Conservation (phyloP, 805 yeast genomes). For the Debaryomyces prosopidis region DNA sequence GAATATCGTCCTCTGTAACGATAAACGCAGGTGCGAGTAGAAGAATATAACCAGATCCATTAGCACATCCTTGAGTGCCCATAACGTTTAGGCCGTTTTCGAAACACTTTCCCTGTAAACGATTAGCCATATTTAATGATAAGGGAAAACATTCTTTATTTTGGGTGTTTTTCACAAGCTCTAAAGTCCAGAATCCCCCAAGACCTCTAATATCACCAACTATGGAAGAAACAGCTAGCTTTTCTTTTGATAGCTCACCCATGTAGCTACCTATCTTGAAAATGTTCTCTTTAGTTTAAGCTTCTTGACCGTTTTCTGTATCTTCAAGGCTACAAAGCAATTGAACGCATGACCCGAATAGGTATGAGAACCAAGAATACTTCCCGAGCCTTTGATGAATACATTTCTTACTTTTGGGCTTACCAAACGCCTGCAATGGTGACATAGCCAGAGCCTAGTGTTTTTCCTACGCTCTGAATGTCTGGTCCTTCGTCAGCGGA, state of each 20-base stretch:
- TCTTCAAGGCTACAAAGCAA: conserved; percentile 26
- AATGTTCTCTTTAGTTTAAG: conserved; percentile 39
- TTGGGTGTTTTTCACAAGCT: conserved; percentile 52
- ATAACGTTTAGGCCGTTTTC: conserved; percentile 49
- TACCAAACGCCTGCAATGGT: conserved; percentile 32
- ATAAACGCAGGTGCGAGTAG: conserved; percentile 47
- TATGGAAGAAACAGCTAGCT: conserved; percentile 11
- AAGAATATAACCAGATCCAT: conserved; percentile 44
- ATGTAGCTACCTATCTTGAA: conserved; percentile 43
- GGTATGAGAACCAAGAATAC: conserved; percentile 25
- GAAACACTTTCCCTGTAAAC: conserved; percentile 33
- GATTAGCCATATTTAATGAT: conserved; percentile 34
- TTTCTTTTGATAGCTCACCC: conserved; percentile 28
- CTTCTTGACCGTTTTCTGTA: conserved; percentile 30
- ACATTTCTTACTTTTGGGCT: conserved; percentile 25
- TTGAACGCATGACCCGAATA: conserved; percentile 27
- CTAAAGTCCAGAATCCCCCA: conserved; percentile 61
- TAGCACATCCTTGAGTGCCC: conserved; percentile 44
- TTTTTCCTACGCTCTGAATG: conserved; percentile 31
- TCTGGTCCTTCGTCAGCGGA: conserved; percentile 27
- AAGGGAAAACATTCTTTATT: conserved; percentile 51
- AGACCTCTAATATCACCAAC: conserved; percentile 65
- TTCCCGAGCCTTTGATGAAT: conserved; percentile 18
- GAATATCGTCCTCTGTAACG: conserved; percentile 36
- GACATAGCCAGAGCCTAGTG: conserved; percentile 31